Evolutionary conservation across 1,139 yeast genomes (phyloP), one percentile per base, ranked within the genome.

Genomic region (Blastobotrys capitulatus): DNA sequence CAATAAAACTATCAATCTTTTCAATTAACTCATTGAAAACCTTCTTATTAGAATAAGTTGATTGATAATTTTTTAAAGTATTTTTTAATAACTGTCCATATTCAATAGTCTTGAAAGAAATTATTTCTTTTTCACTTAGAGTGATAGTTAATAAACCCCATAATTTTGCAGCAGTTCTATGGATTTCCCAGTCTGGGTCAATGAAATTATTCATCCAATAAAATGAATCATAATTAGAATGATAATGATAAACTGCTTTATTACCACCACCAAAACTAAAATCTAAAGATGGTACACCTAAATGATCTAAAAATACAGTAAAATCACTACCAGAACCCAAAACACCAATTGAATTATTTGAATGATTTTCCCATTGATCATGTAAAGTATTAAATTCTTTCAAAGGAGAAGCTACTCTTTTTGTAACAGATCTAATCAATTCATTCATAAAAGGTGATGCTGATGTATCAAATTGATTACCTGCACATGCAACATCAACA

Each of bases 241-340:
- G 87, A 63, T 82, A 82, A 53, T 81, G 87, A 61, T 82, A 82
- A 2, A 82, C 77, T 0, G 83, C 70, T 46, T 79, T 78, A 7
- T 68, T 67, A 10, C 72, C 70, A 34, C 66, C 62, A 10, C 56
- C 55, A 59, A 81, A 83, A 0, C 83, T 83, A 49, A 81, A 53
- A 60, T 82, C 85, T 27, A 76, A 62, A 1, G 86, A 78, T 1
- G 88, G 81, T 42, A 83, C 76, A 22, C 87, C 89, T 52, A 82
- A 64, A 60, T 78, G 83, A 56, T 82, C 86, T 59, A 75, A 72
- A 64, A 83, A 83, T 8, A 79, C 85, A 2, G 87, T 81, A 63
- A 73, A 83, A 60, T 83, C 88, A 12, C 83, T 77, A 1, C 88
- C 87, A 16, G 84, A 78, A 2, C 88, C 88, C 42, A 82, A 65